Conservation (phyloP, 2,329 filamentous ascomycete species). For the Fusarium buharicum region DNA sequence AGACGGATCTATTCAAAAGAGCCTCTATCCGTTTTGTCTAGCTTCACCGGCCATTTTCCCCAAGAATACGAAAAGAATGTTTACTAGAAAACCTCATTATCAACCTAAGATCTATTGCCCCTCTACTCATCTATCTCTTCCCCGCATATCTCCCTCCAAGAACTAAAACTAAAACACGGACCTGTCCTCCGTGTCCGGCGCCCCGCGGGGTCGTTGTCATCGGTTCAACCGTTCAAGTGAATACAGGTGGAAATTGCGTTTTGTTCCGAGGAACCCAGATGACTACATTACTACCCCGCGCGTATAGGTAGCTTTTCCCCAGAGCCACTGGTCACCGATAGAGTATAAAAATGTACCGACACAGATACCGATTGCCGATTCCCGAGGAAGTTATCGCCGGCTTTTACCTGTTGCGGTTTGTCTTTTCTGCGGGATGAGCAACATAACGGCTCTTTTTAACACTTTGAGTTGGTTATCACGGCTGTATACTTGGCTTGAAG, state of each 20-base stretch:
- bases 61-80: conserved; percentile 1
- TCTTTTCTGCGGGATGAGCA: conserved; percentile 14
- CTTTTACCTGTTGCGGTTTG: conserved; percentile 15
- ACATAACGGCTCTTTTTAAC: neutral
- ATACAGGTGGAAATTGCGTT: conserved; percentile 36
- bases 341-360: conserved; percentile 2
- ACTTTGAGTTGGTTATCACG: neutral
- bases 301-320: conserved; percentile 3
- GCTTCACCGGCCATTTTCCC: neutral
- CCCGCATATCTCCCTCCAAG: conserved; percentile 24
- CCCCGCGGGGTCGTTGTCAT: conserved; percentile 27
- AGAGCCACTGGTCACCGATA: conserved; percentile 6
- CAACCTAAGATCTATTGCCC: conserved; percentile 17
- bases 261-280: conserved; percentile 21
- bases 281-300: neutral
- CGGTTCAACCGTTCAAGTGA: conserved; percentile 18
- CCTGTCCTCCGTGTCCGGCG: conserved; percentile 23
- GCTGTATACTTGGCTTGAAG: too few species aligned
- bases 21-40: neutral
- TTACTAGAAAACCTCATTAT: neutral
- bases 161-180: conserved; percentile 30
- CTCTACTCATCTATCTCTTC: conserved; percentile 14
- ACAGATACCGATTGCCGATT: conserved; percentile 29
- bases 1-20: neutral
- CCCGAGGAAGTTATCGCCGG: conserved; percentile 25